Evolutionary conservation across 1,284 basidiomycete species (phyloP), one percentile per base, ranked within the genome.

Genomic region (Tilletia indica): DNA sequence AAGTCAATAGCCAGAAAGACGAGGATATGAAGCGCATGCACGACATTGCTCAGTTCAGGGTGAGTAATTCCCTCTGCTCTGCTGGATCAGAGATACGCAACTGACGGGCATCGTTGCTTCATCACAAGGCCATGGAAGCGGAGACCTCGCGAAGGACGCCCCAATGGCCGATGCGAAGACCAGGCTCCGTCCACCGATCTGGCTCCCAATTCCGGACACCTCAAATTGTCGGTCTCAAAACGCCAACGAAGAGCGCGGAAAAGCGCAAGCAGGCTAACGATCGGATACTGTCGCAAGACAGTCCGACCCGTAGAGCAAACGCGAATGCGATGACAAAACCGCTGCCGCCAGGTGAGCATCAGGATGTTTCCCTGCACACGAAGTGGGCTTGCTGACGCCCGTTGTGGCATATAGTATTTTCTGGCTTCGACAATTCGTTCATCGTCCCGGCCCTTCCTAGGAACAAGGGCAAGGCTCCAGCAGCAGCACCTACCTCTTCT

Each of bases 171-270:
- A 38, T 39, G 16, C 61, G 61, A 3, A 11, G 61, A 42, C 61
- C 61, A 38, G 38, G 36, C 16, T n/a, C 61, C 31, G 61, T 64
- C 31, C 61, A 64, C 39, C 61, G 61, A n/a, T 36, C 61, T 12
- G 61, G 36, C 31, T 64, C 61, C 19, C 61, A 64, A n/a, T 64
- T 64, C n/a, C 61, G 61, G 12, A 64, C 61, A 42, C 61, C 61
- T 64, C 61, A 64, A 21, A 42, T 64, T 3, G 4, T 39, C 14
- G 61, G 61, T 39, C 34, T 64, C 3, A 64, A 19, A 21, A 64
- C 61, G 38, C 61, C 61, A 6, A 64, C 61, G 61, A 64, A 64
- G 61, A 64, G 61, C 36, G 61, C 61, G 36, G 61, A 64, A n/a
- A 34, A 38, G 36, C 61, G 61, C 4, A 25, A 38, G 36, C 61